These are phyloP conservation scores for Galerina sulciceps DNA, from an alignment of 768 basidiomycete species.

Conservation along the genomic window DNA sequence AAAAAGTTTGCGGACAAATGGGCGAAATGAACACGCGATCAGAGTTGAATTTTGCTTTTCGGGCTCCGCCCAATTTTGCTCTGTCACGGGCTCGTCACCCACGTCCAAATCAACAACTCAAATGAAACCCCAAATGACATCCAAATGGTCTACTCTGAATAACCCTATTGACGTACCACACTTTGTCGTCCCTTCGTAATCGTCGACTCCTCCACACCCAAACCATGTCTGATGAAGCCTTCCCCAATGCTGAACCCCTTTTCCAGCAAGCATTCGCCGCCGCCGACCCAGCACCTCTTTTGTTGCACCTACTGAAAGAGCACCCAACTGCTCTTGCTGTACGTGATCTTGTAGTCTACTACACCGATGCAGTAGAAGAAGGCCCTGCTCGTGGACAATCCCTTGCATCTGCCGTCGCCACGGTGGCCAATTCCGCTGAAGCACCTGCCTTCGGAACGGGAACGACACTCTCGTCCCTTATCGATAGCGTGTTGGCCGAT, in stretches of 20 bases:
- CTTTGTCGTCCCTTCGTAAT: too few species aligned
- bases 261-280: conserved; percentile 12
- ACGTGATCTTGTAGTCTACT: conserved; percentile 9
- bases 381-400: conserved; percentile 11
- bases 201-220: background rate
- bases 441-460: conserved; percentile 2
- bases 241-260: conserved; percentile 14
- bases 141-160: too few species aligned
- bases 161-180: too few species aligned
- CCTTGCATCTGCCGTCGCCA: conserved; percentile 10
- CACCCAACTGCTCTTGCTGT: conserved; percentile 13
- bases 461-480: background rate
- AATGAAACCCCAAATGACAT: too few species aligned
- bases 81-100: too few species aligned
- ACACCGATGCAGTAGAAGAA: conserved; percentile 6
- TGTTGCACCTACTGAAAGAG: conserved; percentile 13
- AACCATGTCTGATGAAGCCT: conserved; percentile 10
- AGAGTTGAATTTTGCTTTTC: too few species aligned
- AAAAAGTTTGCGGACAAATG: too few species aligned
- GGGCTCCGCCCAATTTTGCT: too few species aligned
- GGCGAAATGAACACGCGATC: too few species aligned
- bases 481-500: background rate
- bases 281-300: conserved; percentile 9
- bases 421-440: conserved; percentile 4
- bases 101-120: too few species aligned